A percentile compares a stretch with the other conserved stretches of the same genome.
These are phyloP conservation scores for Cantharellus anzutake DNA, from an alignment of 768 basidiomycete species.

Conservation along the genomic window DNA sequence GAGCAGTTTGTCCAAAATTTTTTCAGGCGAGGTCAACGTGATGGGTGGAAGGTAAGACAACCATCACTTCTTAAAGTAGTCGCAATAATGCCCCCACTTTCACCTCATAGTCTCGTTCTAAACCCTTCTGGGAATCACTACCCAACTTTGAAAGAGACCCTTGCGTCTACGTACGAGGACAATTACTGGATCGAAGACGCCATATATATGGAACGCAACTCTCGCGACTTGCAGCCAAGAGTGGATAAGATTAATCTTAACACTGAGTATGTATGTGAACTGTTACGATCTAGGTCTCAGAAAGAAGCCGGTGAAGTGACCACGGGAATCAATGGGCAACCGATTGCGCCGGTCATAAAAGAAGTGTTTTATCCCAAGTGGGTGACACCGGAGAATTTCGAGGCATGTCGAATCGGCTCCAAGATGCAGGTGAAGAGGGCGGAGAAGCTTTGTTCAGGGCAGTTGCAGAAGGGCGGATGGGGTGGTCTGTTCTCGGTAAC, in stretches of 20 bases:
- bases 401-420: conserved; percentile 35
- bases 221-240: conserved; percentile 71
- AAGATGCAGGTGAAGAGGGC: conserved; percentile 1
- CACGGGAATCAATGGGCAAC: background rate
- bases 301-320: conserved; percentile 9
- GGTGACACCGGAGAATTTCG: conserved; percentile 50
- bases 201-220: conserved; percentile 95
- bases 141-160: conserved; percentile 35
- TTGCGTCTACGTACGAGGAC: conserved; percentile 55
- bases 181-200: conserved; percentile 80
- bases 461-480: conserved; percentile 35
- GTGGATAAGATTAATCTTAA: conserved; percentile 63
- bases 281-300: conserved; percentile 31
- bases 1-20: conserved; percentile 84
- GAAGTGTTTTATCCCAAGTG: conserved; percentile 85
- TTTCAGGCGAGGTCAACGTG: conserved; percentile 85
- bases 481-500: conserved; percentile 80
- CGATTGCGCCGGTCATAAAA: conserved; percentile 32
- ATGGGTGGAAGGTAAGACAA: conserved; percentile 84
- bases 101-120: conserved; percentile 47
- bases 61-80: background rate
- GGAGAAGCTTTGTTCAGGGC: background rate
- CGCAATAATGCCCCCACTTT: background rate
- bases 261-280: conserved; percentile 63
- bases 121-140: conserved; percentile 68